Evolutionary conservation across 331 rosid genomes (phyloP).

Genomic region (Arachis monticola): DNA sequence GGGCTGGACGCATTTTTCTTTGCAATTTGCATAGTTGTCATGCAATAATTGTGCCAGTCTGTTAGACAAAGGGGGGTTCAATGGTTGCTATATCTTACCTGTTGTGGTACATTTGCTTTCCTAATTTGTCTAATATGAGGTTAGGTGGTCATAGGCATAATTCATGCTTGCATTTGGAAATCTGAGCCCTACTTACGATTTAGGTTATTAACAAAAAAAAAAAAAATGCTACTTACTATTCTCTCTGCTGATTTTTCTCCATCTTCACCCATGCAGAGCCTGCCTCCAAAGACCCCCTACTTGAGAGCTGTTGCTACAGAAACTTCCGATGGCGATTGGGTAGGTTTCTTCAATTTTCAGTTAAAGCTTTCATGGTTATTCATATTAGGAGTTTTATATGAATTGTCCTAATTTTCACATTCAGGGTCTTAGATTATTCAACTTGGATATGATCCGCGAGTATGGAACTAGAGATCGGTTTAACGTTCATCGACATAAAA

Average conservation of each 20-base stretch:
- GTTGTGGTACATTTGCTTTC: not conserved
- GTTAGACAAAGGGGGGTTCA: constrained; percentile 19
- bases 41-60: not conserved
- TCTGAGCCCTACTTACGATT: constrained; percentile 3
- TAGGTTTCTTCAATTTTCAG: constrained; percentile 39
- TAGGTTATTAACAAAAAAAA: not conserved
- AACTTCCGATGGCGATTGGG: constrained; percentile 77
- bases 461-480: constrained; percentile 62
- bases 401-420: not conserved
- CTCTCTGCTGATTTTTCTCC: constrained; percentile 37
- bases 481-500: constrained; percentile 81
- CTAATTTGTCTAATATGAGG: constrained; percentile 7
- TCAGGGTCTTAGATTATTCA: constrained; percentile 85
- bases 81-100: not conserved
- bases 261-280: constrained; percentile 64
- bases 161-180: not conserved
- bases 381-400: constrained; percentile 21
- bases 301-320: constrained; percentile 89
- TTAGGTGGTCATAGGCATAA: constrained; percentile 11
- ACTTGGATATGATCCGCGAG: constrained; percentile 77
- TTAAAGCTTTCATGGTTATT: not conserved
- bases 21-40: not conserved
- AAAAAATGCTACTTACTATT: constrained; percentile 18
- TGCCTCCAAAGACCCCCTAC: constrained; percentile 89
- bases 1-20: not conserved